These are phyloP conservation scores for Rhynchospora tenuis DNA, from an alignment of 176 grass and related monocot species.

Conservation along the genomic window DNA sequence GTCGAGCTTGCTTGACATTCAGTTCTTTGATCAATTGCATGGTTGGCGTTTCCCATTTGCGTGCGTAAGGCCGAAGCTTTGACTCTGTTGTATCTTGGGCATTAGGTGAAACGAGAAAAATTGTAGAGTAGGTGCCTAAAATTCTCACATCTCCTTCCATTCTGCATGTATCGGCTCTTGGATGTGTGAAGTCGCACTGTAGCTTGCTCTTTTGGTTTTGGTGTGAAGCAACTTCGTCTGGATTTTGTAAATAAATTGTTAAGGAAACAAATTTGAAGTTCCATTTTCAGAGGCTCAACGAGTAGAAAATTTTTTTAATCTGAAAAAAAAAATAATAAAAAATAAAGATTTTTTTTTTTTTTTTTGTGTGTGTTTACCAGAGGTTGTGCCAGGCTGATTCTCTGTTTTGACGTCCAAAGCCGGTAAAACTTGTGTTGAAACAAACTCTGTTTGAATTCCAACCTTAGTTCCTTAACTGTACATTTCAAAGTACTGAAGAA, in stretches of 20 bases:
- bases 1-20: conserved; percentile 2
- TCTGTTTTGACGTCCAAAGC: background rate
- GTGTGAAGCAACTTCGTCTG: background rate
- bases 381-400: background rate
- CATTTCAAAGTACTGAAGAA: background rate
- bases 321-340: too few relatives aligned
- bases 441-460: background rate
- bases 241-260: background rate
- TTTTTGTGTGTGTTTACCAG: background rate
- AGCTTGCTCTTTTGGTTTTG: conserved; percentile 9
- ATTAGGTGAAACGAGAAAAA: conserved; percentile 21
- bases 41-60: conserved; percentile 39
- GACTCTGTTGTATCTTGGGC: conserved; percentile 6
- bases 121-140: conserved; percentile 13
- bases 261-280: background rate
- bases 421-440: conserved; percentile 1
- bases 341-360: too few relatives aligned
- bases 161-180: conserved; percentile 35
- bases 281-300: background rate
- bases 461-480: too few relatives aligned
- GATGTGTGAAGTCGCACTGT: conserved; percentile 30
- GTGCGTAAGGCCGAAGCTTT: conserved; percentile 32
- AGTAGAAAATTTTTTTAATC: background rate
- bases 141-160: conserved; percentile 37
- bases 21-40: conserved; percentile 34